Evolutionary conservation across 2,329 filamentous ascomycete genomes (phyloP).

Genomic region (Dothistroma septosporum): DNA sequence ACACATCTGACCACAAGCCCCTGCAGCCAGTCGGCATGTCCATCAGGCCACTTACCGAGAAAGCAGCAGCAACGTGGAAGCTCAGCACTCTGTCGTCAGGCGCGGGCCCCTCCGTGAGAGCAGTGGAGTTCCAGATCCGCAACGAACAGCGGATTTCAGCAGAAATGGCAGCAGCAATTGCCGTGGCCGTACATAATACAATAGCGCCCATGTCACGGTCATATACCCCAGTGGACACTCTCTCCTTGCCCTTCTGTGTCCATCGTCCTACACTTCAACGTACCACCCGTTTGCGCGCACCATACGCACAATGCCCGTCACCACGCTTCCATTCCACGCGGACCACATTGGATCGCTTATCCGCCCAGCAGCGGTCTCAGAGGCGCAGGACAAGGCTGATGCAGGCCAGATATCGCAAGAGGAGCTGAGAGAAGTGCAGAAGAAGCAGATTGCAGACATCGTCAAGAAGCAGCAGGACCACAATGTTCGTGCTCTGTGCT

Average conservation of each 20-base stretch:
- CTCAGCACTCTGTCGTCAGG: not conserved
- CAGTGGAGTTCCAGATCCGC: constrained; percentile 1
- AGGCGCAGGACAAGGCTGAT: constrained; percentile 54
- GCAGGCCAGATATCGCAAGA: constrained; percentile 52
- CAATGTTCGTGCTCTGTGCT: constrained; percentile 61
- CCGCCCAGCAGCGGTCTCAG: constrained; percentile 59
- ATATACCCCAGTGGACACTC: not conserved
- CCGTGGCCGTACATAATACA: constrained; percentile 2
- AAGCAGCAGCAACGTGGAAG: not conserved
- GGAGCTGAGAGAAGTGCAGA: constrained; percentile 60
- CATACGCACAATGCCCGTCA: constrained; percentile 21
- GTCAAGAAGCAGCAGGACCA: constrained; percentile 62
- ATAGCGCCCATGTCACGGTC: not conserved
- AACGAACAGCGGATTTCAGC: not conserved
- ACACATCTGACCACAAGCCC: no score
- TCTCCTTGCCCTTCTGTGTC: not conserved
- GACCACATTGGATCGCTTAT: constrained; percentile 72
- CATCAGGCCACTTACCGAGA: not conserved
- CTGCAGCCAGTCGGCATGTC: not conserved
- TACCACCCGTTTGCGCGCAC: not conserved
- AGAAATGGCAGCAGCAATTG: constrained; percentile 1
- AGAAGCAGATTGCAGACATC: constrained; percentile 61
- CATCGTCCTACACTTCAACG: not conserved
- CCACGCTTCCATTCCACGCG: constrained; percentile 61
- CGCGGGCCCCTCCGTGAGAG: not conserved